Base-by-base conservation (phyloP, 176 grass and related monocot genomes). In the Carex scoparia region DNA sequence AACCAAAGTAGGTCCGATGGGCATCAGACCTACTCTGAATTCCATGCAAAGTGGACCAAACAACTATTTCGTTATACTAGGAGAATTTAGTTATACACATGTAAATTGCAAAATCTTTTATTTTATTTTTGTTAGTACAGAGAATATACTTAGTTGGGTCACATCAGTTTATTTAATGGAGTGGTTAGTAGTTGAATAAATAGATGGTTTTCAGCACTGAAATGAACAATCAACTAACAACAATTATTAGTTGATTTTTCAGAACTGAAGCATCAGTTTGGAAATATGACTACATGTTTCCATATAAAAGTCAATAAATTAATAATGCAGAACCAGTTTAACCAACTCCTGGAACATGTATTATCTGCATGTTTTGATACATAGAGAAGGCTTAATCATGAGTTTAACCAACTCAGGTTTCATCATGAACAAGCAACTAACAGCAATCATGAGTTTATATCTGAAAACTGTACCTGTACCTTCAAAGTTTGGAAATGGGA, bases 211-310 rank as follows among this genome's bases (percentile, higher is more conserved):
- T 78, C 74, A 78, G 74, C 51, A 1, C 49, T 8, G 74, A 78
- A 78, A 78, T 57, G 74, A 74, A 56, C 74, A 78, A 57, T 23
- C 74, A 78, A 56, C 74, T 78, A 32, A 57, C 48, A 40, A 40
- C 44, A 32, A 77, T 31, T 51, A 77, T 33, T 23, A 56, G 70
- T 77, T 31, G 30, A 12, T 15, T 75, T 76, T n/a, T 30, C 1
- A 56, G 14, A n/a, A 55, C 48, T 31, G 27, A 30, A 15, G 11
- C 11, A 19, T 56, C 48, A 75, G 73, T 56, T 77, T 56, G 27
- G 23, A 31, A 32, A 77, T 77, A 23, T 77, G 46, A 77, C 48
- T 77, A 12, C 3, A 28, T 28, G 73, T 55, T 30, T 56, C 46
- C 71, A 75, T 3, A 4, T 30, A 53, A 65, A 38, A 76, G 18